Percentiles rank a stretch among this genome's conserved stretches.
Conservation (phyloP, 176 grass and related monocot genomes). For the Oryza nivara region DNA sequence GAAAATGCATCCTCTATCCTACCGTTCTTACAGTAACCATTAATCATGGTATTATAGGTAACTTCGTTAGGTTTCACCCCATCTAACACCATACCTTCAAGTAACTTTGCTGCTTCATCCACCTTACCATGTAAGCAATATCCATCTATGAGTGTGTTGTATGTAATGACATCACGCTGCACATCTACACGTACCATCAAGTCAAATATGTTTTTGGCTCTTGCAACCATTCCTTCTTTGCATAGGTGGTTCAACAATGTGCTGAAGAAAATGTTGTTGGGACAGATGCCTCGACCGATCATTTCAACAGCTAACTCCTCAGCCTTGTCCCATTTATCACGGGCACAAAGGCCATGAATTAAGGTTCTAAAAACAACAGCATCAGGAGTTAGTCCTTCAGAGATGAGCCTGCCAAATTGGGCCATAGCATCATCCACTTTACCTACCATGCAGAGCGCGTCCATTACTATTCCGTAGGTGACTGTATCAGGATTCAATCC, state of each 20-base stretch:
- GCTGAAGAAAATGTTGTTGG: not conserved
- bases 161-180: slow-evolving; percentile 30
- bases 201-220: not conserved
- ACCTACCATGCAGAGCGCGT: not conserved
- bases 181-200: slow-evolving; percentile 26
- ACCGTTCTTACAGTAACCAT: not conserved
- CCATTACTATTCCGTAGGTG: slow-evolving; percentile 20
- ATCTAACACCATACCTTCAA: not conserved
- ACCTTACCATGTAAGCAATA: slow-evolving; percentile 17
- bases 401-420: not conserved
- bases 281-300: slow-evolving; percentile 17
- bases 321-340: slow-evolving; percentile 29
- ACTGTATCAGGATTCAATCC: not conserved
- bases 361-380: not conserved
- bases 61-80: not conserved
- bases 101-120: not conserved
- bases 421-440: slow-evolving; percentile 32
- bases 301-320: slow-evolving; percentile 39
- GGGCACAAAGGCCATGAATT: not conserved
- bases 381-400: not conserved
- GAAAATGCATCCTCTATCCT: not conserved
- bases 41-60: not conserved
- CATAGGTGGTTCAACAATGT: not conserved
- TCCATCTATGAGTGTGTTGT: slow-evolving; percentile 1
- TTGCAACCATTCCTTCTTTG: too few species aligned